Conservation (phyloP, 2,329 filamentous ascomycete genomes). For the Alternaria sp. region DNA sequence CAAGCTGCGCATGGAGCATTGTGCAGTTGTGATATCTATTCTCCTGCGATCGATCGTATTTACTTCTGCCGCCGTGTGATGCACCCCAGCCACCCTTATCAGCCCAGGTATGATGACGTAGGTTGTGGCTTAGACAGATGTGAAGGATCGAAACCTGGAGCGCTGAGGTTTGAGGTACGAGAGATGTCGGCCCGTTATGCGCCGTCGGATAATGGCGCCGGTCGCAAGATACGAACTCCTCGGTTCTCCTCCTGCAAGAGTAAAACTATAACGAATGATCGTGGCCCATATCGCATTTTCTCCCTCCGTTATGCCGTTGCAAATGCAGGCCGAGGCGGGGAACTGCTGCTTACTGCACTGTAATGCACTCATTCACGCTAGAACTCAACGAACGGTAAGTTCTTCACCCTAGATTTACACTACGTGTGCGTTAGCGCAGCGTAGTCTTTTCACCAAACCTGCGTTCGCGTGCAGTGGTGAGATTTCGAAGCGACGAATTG, state of each 20-base stretch:
- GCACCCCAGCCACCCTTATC: neutral
- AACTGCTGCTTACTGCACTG: neutral
- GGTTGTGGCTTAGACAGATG: neutral
- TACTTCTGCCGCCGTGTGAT: neutral
- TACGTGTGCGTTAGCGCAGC: constrained; percentile 8
- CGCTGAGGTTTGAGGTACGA: neutral
- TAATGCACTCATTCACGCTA: neutral
- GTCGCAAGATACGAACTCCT: constrained; percentile 5
- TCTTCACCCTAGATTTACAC: neutral
- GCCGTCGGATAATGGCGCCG: neutral
- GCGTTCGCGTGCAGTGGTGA: neutral
- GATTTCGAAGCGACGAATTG: neutral
- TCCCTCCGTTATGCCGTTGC: neutral
- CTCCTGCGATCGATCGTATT: neutral
- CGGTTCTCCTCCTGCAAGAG: neutral
- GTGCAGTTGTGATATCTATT: neutral
- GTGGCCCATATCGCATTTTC: neutral
- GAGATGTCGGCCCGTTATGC: neutral
- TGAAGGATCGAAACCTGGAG: neutral
- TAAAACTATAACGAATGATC: neutral
- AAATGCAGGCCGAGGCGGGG: neutral
- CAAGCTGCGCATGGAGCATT: neutral
- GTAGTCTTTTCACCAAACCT: constrained; percentile 5
- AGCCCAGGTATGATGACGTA: neutral
- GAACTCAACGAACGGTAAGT: constrained; percentile 1